These are phyloP conservation scores for Grosmannia huntii DNA, from an alignment of 2,329 filamentous ascomycete genomes.

Conservation along the genomic window DNA sequence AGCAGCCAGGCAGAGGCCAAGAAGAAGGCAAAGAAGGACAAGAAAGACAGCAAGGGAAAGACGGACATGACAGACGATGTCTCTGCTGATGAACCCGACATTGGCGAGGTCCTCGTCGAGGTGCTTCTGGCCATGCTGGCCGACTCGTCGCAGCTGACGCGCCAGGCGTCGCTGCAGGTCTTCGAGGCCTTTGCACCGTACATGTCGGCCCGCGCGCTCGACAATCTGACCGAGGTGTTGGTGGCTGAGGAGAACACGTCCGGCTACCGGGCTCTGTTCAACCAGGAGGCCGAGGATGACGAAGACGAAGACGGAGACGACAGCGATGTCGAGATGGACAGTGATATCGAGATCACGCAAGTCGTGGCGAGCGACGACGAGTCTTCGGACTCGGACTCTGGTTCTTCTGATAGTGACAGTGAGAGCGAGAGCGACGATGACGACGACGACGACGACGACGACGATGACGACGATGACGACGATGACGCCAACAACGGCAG, in stretches of 20 bases:
- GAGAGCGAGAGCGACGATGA: constrained; percentile 17
- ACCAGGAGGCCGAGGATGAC: constrained; percentile 35
- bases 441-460: constrained; percentile 26
- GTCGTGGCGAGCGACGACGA: constrained; percentile 30
- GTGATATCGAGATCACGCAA: constrained; percentile 30
- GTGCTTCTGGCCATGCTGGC: constrained; percentile 83
- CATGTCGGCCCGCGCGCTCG: constrained; percentile 60
- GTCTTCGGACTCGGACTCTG: constrained; percentile 25
- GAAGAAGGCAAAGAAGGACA: neutral
- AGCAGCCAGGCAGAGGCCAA: constrained; percentile 23
- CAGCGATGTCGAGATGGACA: constrained; percentile 26
- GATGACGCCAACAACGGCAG: constrained; percentile 33
- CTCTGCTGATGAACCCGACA: constrained; percentile 20
- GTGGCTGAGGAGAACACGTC: constrained; percentile 66
- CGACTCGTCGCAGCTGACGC: constrained; percentile 70
- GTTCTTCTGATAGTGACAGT: constrained; percentile 10
- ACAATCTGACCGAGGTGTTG: constrained; percentile 54
- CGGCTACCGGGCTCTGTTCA: constrained; percentile 79
- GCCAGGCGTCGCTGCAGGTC: constrained; percentile 76
- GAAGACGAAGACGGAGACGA: constrained; percentile 34
- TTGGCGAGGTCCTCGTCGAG: constrained; percentile 67
- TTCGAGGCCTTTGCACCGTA: constrained; percentile 71
- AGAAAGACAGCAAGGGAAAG: neutral
- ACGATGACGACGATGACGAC: constrained; percentile 11
- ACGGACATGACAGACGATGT: constrained; percentile 28